Conservation (phyloP, 75 land plant species). For the Isoetes taiwanensis region DNA sequence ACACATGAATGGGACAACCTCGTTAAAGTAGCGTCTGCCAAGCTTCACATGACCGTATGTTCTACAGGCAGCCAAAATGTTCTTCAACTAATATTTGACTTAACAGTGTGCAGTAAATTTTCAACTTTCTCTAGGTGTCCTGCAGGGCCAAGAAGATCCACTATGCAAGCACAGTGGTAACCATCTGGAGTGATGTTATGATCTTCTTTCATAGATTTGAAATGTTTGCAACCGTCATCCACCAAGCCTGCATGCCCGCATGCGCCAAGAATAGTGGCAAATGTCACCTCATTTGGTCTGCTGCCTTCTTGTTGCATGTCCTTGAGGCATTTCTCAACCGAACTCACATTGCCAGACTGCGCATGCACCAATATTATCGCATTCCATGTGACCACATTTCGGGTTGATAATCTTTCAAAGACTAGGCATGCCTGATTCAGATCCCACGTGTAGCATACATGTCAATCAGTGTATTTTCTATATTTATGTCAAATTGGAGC, state of each 20-base stretch:
- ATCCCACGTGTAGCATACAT: too few relatives aligned
- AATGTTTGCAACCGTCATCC: slow-evolving; percentile 10
- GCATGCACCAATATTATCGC: slow-evolving; percentile 39
- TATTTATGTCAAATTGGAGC: too few relatives aligned
- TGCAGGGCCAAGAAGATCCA: slow-evolving; percentile 46
- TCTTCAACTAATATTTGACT: too few relatives aligned
- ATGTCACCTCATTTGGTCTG: slow-evolving; percentile 20
- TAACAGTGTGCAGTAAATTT: too few relatives aligned
- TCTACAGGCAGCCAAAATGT: too few relatives aligned
- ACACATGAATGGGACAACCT: too few relatives aligned
- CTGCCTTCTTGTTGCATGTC: slow-evolving; percentile 36
- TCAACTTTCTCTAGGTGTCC: slow-evolving; percentile 36
- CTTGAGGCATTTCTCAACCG: slow-evolving; percentile 25
- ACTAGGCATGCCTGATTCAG: too few relatives aligned
- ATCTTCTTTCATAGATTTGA: slow-evolving; percentile 25
- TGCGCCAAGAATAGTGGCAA: background rate
- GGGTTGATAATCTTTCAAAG: background rate
- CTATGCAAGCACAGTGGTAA: slow-evolving; percentile 56
- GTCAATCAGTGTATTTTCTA: too few relatives aligned
- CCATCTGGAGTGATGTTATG: slow-evolving; percentile 22
- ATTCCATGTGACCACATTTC: slow-evolving; percentile 17
- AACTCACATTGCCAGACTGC: slow-evolving; percentile 38
- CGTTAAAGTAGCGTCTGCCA: too few relatives aligned
- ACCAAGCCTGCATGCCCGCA: background rate
- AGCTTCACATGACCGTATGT: too few relatives aligned